Evolutionary conservation across 148 eudicot genomes (phyloP).

Genomic region (Camellia lanceoleosa): DNA sequence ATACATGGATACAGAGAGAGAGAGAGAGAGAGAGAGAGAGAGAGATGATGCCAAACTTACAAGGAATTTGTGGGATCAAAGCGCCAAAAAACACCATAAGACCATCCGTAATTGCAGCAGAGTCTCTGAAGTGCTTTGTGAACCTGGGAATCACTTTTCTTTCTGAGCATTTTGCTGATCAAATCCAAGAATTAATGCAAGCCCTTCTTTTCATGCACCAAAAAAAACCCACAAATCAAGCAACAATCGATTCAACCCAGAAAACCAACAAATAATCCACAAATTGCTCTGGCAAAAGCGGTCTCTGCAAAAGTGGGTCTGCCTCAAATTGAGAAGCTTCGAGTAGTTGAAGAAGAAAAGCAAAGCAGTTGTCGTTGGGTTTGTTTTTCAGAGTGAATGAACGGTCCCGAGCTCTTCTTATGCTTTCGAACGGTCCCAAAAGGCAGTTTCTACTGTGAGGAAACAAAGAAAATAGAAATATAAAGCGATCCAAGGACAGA

Average conservation of each 20-base stretch:
- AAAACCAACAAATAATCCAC: background rate
- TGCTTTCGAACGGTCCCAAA: slow-evolving; percentile 11
- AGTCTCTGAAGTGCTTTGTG: slow-evolving; percentile 51
- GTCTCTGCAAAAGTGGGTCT: background rate
- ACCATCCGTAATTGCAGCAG: slow-evolving; percentile 68
- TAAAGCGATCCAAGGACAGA: slow-evolving; percentile 9
- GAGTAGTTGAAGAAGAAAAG: background rate
- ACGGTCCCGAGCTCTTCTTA: slow-evolving; percentile 13
- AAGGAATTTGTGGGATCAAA: slow-evolving; percentile 62
- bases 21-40: background rate
- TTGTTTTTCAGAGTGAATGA: background rate
- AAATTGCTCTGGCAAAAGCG: background rate
- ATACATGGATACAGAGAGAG: background rate
- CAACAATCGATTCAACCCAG: slow-evolving; percentile 2
- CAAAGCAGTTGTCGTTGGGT: background rate
- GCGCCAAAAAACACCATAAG: slow-evolving; percentile 83
- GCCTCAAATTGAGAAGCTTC: slow-evolving; percentile 1
- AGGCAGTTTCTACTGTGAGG: slow-evolving; percentile 8
- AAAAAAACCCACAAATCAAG: background rate
- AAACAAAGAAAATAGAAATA: slow-evolving; percentile 11
- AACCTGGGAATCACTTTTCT: slow-evolving; percentile 29
- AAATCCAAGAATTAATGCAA: slow-evolving; percentile 16
- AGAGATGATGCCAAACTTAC: slow-evolving; percentile 39
- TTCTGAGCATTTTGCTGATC: slow-evolving; percentile 34
- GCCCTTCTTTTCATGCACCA: slow-evolving; percentile 8